phyloP scores from a whole-genome alignment of 2,329 filamentous ascomycete genomes.

The Fusarium buxicola region DNA sequence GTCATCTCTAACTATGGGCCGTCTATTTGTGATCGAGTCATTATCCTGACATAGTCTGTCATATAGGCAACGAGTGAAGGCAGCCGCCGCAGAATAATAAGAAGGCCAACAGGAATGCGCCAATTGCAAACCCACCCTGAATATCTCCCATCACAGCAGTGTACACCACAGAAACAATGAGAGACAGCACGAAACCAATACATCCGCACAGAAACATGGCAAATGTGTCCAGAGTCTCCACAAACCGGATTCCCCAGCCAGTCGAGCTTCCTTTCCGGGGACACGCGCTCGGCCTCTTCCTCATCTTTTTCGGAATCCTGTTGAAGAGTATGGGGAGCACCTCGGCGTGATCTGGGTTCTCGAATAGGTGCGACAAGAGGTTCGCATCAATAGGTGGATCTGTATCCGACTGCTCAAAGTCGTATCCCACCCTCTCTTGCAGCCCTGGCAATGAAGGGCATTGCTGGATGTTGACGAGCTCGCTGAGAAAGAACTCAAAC shows the following conservation, averaged over 20 bases:
- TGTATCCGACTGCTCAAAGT: conserved; percentile 14
- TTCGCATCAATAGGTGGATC: conserved; percentile 16
- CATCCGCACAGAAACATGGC: conserved; percentile 1
- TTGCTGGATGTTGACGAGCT: not conserved
- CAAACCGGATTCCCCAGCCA: conserved; percentile 1
- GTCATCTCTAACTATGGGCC: no score
- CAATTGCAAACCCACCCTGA: conserved; percentile 19
- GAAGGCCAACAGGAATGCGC: conserved; percentile 7
- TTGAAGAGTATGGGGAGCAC: conserved; percentile 15
- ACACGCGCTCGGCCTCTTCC: conserved; percentile 2
- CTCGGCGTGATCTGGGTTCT: conserved; percentile 14
- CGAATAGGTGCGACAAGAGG: conserved; percentile 11
- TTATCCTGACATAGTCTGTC: no score
- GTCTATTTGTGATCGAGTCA: no score
- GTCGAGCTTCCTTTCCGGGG: conserved; percentile 1
- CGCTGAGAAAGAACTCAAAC: not conserved
- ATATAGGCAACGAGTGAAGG: not conserved
- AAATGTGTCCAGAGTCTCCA: not conserved
- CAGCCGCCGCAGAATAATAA: conserved; percentile 7
- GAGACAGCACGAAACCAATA: not conserved
- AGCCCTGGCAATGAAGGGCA: not conserved
- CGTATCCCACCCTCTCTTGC: conserved; percentile 2
- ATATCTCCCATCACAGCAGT: conserved; percentile 4
- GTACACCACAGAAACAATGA: conserved; percentile 2
- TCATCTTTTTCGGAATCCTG: conserved; percentile 6